These are phyloP conservation scores for Solanum medicagineum DNA, from an alignment of 257 asterid genomes.

Conservation along the genomic window DNA sequence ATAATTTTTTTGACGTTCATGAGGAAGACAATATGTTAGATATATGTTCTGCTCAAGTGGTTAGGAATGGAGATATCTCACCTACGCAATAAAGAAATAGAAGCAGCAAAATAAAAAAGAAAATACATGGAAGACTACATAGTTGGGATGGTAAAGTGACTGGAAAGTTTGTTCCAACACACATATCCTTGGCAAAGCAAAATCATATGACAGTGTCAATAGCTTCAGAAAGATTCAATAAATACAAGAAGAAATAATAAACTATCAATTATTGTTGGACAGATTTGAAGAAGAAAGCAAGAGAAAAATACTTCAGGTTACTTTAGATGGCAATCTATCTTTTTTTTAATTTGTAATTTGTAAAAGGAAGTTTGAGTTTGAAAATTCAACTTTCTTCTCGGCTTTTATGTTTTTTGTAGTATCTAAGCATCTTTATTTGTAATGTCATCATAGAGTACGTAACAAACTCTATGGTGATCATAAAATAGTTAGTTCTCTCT, in stretches of 20 bases:
- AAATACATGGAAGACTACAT: neutral
- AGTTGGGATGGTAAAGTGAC: neutral
- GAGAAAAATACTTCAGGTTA: neutral
- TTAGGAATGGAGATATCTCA: neutral
- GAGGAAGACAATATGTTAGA: neutral
- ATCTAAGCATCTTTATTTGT: neutral
- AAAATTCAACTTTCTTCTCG: neutral
- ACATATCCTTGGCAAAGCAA: neutral
- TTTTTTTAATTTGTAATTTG: neutral
- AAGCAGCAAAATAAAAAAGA: neutral
- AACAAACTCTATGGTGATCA: neutral
- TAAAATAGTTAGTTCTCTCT: neutral
- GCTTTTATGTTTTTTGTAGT: neutral
- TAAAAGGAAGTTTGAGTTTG: neutral
- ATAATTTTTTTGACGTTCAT: neutral
- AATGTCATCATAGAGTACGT: neutral
- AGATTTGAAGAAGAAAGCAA: neutral
- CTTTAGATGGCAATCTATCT: neutral
- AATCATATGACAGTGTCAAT: neutral
- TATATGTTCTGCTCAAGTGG: neutral
- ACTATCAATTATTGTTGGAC: neutral
- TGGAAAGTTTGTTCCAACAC: neutral
- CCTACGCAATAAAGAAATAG: neutral
- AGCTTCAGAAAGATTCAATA: neutral
- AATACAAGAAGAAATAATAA: neutral